Conservation (phyloP, 2,329 filamentous ascomycete species). For the Cryphonectria carpinicola region DNA sequence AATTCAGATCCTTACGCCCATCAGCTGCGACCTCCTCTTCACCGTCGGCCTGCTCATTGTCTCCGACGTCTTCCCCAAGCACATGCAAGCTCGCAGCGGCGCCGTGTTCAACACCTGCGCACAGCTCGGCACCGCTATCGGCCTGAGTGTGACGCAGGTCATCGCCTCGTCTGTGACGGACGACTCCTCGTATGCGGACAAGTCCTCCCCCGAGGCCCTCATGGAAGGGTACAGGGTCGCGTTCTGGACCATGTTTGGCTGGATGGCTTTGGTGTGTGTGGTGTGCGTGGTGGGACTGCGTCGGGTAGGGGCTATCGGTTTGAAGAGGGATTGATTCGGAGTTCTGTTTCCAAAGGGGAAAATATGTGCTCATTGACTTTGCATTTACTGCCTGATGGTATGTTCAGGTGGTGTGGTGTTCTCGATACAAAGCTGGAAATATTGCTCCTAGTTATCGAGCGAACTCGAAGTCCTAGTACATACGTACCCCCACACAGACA, state of each 20-base stretch:
- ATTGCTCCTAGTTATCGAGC: too few species aligned
- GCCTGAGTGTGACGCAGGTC: constrained; percentile 23
- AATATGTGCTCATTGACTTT: background rate
- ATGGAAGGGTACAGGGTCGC: constrained; percentile 20
- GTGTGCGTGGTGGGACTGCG: constrained; percentile 17
- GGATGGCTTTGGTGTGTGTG: constrained; percentile 12
- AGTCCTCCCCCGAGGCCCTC: constrained; percentile 11
- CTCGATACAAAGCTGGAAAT: too few species aligned
- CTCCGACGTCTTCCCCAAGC: constrained; percentile 56
- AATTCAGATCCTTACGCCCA: constrained; percentile 43
- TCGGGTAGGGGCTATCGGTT: constrained; percentile 16
- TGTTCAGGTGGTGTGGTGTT: background rate
- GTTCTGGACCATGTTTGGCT: constrained; percentile 27
- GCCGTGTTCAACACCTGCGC: constrained; percentile 64
- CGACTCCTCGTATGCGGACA: background rate
- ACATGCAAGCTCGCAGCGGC: constrained; percentile 62
- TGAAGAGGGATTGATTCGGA: constrained; percentile 23
- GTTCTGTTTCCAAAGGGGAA: background rate
- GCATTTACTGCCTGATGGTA: background rate
- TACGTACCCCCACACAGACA: too few species aligned
- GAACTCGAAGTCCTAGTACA: too few species aligned
- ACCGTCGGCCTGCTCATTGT: constrained; percentile 60
- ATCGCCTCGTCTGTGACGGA: constrained; percentile 17
- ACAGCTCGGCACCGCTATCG: constrained; percentile 46
- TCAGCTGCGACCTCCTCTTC: constrained; percentile 55